Conservation (phyloP, 2,329 filamentous ascomycete species). For the Dryadomyces sulphureus region DNA sequence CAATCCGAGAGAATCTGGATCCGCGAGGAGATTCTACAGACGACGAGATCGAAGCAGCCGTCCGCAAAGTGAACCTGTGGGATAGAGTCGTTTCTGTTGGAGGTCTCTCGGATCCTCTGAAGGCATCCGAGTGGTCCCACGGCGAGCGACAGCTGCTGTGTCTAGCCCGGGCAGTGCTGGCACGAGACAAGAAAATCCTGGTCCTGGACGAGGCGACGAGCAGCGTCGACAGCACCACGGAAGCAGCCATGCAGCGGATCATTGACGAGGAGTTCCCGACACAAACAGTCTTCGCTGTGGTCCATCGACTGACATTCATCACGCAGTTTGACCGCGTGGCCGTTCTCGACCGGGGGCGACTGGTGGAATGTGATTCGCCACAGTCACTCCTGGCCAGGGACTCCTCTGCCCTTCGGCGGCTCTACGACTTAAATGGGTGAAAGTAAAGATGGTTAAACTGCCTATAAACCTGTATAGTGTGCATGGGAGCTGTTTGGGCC, state of each 20-base stretch:
- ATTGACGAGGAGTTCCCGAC: not conserved
- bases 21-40: slow-evolving; percentile 10
- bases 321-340: not conserved
- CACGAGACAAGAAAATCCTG: not conserved
- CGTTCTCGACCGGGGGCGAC: not conserved
- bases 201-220: not conserved
- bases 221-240: not conserved
- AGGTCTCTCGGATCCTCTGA: not conserved
- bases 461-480: too few relatives aligned
- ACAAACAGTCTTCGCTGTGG: not conserved
- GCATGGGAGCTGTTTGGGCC: too few relatives aligned
- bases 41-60: not conserved
- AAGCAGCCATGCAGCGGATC: not conserved
- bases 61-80: slow-evolving; percentile 12
- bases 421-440: too few relatives aligned
- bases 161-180: not conserved
- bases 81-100: not conserved
- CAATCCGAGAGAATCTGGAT: slow-evolving; percentile 1
- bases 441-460: too few relatives aligned
- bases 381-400: not conserved
- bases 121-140: not conserved
- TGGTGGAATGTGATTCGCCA: not conserved
- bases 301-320: not conserved
- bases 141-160: not conserved
- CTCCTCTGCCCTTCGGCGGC: too few relatives aligned